These are phyloP conservation scores for Venturia carpophila DNA, from an alignment of 2,329 filamentous ascomycete genomes.

Conservation along the genomic window DNA sequence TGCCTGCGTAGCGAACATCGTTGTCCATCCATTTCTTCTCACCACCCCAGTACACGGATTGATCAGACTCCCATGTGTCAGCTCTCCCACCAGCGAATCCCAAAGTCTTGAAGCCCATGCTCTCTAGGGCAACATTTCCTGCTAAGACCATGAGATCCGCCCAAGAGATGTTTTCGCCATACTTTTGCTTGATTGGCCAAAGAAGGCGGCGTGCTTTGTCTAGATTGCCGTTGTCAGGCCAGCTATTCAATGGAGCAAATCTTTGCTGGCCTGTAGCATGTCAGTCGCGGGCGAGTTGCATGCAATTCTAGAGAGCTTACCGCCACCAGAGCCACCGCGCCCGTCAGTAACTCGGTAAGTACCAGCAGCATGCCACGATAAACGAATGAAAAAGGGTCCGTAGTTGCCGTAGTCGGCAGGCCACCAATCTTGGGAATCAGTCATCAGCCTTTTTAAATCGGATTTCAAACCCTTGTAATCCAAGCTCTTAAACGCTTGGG, in stretches of 20 bases:
- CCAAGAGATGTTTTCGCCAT: constrained; percentile 76
- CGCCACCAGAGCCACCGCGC: constrained; percentile 63
- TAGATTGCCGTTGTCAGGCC: constrained; percentile 70
- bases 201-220: constrained; percentile 74
- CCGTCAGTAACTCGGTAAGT: constrained; percentile 70
- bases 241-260: constrained; percentile 73
- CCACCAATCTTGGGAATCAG: constrained; percentile 73
- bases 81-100: constrained; percentile 65
- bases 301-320: constrained; percentile 25
- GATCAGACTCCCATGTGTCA: constrained; percentile 68
- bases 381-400: constrained; percentile 68
- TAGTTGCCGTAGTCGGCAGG: constrained; percentile 76
- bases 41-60: constrained; percentile 69
- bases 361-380: constrained; percentile 73
- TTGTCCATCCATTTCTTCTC: constrained; percentile 68
- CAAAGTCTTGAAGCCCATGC: constrained; percentile 65
- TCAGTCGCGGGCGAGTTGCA: neutral
- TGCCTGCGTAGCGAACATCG: constrained; percentile 57
- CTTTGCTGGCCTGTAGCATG: constrained; percentile 50
- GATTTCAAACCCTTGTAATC: constrained; percentile 66
- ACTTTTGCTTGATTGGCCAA: constrained; percentile 80
- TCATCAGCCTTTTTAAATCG: constrained; percentile 63
- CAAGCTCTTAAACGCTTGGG: constrained; percentile 62
- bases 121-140: constrained; percentile 69
- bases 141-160: constrained; percentile 63